Evolutionary conservation across 768 basidiomycete species (phyloP).

Genomic region (button mushroom (Agaricus bisporus)): DNA sequence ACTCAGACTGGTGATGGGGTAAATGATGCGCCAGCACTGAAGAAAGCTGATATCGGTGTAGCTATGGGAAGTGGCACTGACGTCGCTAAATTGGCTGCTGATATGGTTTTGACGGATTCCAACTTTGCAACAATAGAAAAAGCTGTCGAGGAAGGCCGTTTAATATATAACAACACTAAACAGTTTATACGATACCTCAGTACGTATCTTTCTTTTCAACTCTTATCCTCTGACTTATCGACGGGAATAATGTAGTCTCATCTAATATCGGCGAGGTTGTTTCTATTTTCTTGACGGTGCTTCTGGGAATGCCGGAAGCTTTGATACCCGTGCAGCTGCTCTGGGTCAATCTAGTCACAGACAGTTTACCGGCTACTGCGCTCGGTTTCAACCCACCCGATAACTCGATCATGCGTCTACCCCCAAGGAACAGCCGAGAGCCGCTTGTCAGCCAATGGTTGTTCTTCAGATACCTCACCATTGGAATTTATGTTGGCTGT

Average conservation of each 20-base stretch:
- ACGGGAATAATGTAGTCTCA: conserved; percentile 47
- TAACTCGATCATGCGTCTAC: conserved; percentile 93
- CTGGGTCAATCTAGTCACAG: conserved; percentile 98
- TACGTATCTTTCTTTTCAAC: conserved; percentile 30
- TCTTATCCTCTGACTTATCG: background rate
- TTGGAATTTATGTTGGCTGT: conserved; percentile 90
- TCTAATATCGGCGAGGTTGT: conserved; percentile 98
- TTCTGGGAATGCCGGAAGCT: conserved; percentile 99
- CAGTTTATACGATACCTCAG: conserved; percentile 99
- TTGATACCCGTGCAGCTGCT: conserved; percentile 96
- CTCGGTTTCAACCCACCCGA: conserved; percentile 98
- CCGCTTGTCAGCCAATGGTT: conserved; percentile 91
- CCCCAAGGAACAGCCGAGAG: conserved; percentile 85
- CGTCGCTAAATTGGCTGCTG: conserved; percentile 95
- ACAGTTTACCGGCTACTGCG: conserved; percentile 93
- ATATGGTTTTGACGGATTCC: conserved; percentile 96
- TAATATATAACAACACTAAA: conserved; percentile 99
- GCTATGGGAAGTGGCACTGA: conserved; percentile 99
- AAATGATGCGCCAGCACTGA: conserved; percentile 95
- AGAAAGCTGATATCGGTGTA: conserved; percentile 96
- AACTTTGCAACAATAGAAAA: conserved; percentile 97
- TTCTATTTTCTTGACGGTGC: conserved; percentile 95
- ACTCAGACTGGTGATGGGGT: conserved; percentile 93
- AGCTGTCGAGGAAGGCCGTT: conserved; percentile 94
- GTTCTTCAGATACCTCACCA: conserved; percentile 92